Evolutionary conservation across 108 stramenopile genomes (phyloP), one percentile per base, ranked within the genome.

Genomic region (Poteriospumella lacustris): DNA sequence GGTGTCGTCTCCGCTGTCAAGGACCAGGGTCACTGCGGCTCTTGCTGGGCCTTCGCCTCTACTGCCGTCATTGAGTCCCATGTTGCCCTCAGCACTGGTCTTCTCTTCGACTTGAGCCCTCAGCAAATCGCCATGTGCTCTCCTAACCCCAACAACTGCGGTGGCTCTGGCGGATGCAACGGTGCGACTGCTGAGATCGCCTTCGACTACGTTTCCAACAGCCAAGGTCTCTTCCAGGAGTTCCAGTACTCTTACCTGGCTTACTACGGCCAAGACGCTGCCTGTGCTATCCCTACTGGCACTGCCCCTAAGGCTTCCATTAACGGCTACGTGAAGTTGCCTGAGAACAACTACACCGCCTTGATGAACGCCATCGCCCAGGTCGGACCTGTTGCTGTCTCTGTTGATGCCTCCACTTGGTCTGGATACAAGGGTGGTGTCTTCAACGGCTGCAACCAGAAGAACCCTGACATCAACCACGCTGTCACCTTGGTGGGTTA

Each of bases 401-500:
- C 80, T 39, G 90, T 93, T 1, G 91, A 90, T 38, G 91, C 91
- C 1, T 42, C 44, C 15, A 68, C 77, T 0, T 94, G 93, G 93
- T 39, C 42, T 12, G 38, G 76, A 3, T 93, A 93, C 78, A 68
- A 85, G 42, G 64, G 78, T 29, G 92, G 92, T 9, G 79, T 90
- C 43, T 90, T 83, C 80, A 5, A 26, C 28, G 70, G 70, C 12
- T 73, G 70, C 70, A 73, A 73, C 41, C 70, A 73, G 41, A 31
- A 12, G 26, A n/a, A 39, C 33, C 70, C 70, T 56, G 70, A 73
- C 36, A 42, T 95, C 39, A 87, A 93, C 76, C 94, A 95, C 76
- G 90, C 88, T 56, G 92, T 95, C 24, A 81, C 89, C 12, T 80
- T 93, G 39, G 90, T 92, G 40, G 92, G 94, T 26, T 95, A 95